Base-by-base conservation (phyloP, 805 yeast genomes). In the Starmerella vaccinii region DNA sequence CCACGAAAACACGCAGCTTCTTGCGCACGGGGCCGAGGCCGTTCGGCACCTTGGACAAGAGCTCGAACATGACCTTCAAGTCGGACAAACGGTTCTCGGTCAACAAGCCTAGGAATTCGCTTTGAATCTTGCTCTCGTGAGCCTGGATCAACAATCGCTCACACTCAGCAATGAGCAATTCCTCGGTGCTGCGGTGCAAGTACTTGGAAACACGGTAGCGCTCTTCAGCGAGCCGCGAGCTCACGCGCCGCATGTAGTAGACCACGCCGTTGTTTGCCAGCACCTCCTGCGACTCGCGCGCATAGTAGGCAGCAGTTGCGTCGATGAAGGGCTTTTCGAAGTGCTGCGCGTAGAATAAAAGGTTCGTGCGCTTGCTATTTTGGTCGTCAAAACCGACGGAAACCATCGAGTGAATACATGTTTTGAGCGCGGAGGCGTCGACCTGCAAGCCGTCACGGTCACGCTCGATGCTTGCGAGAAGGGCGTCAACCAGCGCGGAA, bases 211-310 rank as follows among this genome's bases (percentile, higher is more conserved):
- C 81, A 38, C 92, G 75, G 42, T 80, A 75, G 55, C 83, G 78
- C 68, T 92, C 98, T 64, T 88, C 95, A 34, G 76, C 76, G 46
- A 94, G 76, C 54, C 97, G 75, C 48, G 76, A 75, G 59, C 84
- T 88, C 35, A 95, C 95, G 65, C 82, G 85, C 54, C 76, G 78
- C 77, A 92, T 81, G 69, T 92, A 92, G 61, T 87, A 95, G 22
- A 89, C 90, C 45, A 90, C 90, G 57, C 87, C 83, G 65, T 88
- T 84, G 27, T 77, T 76, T 3, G 75, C 68, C 53, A 92, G 71
- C 63, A 80, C 88, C 39, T 72, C 73, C 16, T 70, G 68, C 35
- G 92, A 80, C 66, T 88, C 96, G 40, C 71, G 71, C 21, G 72
- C 69, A 67, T 85, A 87, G 63, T 80, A 86, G 34, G 63, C 57